Evolutionary conservation across 2,329 filamentous ascomycete genomes (phyloP).

Genomic region (Akanthomyces dipterigenus): DNA sequence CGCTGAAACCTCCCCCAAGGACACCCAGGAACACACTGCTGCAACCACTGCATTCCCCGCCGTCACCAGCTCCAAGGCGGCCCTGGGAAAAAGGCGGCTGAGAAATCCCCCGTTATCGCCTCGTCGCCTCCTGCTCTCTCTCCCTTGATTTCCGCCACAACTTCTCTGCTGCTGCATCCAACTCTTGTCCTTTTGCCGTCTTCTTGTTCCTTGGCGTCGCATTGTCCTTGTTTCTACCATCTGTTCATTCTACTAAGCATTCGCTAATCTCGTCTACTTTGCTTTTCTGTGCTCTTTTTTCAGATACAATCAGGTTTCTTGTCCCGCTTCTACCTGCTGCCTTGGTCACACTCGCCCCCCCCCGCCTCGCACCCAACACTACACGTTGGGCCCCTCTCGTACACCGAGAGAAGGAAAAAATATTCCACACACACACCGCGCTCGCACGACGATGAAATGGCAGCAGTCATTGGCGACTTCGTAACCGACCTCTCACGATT

Average conservation of each 20-base stretch:
- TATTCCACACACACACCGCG: constrained; percentile 1
- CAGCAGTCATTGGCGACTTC: constrained; percentile 62
- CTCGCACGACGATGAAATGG: constrained; percentile 45
- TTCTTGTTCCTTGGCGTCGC: constrained; percentile 3
- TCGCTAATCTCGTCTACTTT: background rate
- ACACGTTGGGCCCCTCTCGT: background rate
- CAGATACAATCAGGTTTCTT: background rate
- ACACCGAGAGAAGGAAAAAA: background rate
- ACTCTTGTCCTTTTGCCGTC: background rate
- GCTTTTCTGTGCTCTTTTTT: background rate
- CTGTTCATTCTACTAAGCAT: background rate
- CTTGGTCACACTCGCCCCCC: background rate
- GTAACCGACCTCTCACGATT: constrained; percentile 65
- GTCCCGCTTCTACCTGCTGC: background rate
- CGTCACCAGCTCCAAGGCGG: background rate
- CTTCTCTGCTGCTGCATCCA: constrained; percentile 6
- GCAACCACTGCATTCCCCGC: background rate
- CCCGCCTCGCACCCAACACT: background rate
- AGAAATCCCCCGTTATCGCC: background rate
- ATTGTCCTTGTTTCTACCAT: background rate
- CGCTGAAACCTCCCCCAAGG: background rate
- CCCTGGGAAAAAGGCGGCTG: too few species aligned
- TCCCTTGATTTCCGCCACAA: background rate
- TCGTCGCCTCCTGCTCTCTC: background rate
- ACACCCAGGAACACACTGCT: background rate